These are phyloP conservation scores for Pseudogymnoascus sp. DNA, from an alignment of 2,329 filamentous ascomycete genomes.

Conservation along the genomic window DNA sequence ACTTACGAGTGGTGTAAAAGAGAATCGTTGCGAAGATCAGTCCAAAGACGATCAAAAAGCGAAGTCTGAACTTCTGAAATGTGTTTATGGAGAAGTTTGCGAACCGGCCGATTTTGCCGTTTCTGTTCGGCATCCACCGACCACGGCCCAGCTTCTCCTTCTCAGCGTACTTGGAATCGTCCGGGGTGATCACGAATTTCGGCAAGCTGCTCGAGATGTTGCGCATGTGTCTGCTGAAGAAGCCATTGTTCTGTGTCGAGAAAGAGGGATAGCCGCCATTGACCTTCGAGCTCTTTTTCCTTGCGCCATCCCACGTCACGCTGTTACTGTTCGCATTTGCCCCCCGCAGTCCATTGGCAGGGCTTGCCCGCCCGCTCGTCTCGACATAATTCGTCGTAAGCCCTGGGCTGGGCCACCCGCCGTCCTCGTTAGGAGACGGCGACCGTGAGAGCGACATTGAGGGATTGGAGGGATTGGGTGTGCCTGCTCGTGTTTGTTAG, in stretches of 20 bases:
- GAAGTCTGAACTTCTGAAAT: slow-evolving; percentile 58
- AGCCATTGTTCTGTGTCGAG: slow-evolving; percentile 73
- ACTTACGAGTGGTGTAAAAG: slow-evolving; percentile 70
- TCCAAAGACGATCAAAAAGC: slow-evolving; percentile 51
- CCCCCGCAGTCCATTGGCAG: slow-evolving; percentile 42
- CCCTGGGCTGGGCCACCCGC: slow-evolving; percentile 82
- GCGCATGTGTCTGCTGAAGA: slow-evolving; percentile 79
- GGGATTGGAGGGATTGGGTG: slow-evolving; percentile 41
- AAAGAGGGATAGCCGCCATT: slow-evolving; percentile 71
- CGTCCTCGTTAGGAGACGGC: slow-evolving; percentile 74
- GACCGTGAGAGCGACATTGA: slow-evolving; percentile 81
- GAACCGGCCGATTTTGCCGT: slow-evolving; percentile 42
- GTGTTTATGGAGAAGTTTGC: slow-evolving; percentile 42
- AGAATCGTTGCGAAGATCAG: slow-evolving; percentile 55
- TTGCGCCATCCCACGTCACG: slow-evolving; percentile 76
- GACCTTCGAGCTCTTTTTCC: slow-evolving; percentile 66
- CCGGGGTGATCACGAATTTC: slow-evolving; percentile 51
- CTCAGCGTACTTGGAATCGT: slow-evolving; percentile 51
- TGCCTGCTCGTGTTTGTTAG: slow-evolving; percentile 36
- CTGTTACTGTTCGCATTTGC: slow-evolving; percentile 46
- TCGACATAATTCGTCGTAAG: slow-evolving; percentile 55
- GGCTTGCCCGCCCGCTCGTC: slow-evolving; percentile 61
- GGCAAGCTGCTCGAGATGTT: slow-evolving; percentile 74
- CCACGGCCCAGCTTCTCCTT: slow-evolving; percentile 69
- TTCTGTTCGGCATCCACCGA: slow-evolving; percentile 43